Evolutionary conservation across 2,329 filamentous ascomycete genomes (phyloP).

Genomic region (Cercospora nicotianae): DNA sequence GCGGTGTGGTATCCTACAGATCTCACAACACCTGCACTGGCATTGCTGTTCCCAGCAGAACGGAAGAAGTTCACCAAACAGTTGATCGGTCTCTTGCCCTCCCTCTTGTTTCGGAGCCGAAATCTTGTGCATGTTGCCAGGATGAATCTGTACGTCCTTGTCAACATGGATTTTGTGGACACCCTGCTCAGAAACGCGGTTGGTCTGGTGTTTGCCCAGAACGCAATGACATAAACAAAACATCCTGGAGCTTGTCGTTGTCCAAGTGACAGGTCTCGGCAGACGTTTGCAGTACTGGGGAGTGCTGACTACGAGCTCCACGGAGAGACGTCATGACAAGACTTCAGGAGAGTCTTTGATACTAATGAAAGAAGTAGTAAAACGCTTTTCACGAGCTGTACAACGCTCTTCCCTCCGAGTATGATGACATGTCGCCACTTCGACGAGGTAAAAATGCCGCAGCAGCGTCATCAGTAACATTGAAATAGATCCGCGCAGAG

Average conservation of each 20-base stretch:
- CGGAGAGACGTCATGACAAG: neutral
- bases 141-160: neutral
- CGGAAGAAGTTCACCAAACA: neutral
- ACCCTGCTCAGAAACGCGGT: neutral
- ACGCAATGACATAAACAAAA: neutral
- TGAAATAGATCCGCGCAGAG: neutral
- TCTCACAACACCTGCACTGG: neutral
- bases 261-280: neutral
- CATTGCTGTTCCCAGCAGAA: neutral
- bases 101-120: neutral
- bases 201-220: conserved; percentile 5
- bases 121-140: neutral
- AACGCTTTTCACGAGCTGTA: neutral
- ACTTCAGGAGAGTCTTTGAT: neutral
- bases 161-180: neutral
- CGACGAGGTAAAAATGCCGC: neutral
- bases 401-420: neutral
- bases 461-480: neutral
- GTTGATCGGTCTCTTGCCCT: neutral
- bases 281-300: neutral
- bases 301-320: neutral
- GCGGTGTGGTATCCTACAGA: conserved; percentile 5
- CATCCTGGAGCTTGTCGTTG: neutral
- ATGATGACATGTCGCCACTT: neutral
- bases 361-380: neutral